These are phyloP conservation scores for Nakazawaea peltata DNA, from an alignment of 805 yeast species.

Conservation along the genomic window DNA sequence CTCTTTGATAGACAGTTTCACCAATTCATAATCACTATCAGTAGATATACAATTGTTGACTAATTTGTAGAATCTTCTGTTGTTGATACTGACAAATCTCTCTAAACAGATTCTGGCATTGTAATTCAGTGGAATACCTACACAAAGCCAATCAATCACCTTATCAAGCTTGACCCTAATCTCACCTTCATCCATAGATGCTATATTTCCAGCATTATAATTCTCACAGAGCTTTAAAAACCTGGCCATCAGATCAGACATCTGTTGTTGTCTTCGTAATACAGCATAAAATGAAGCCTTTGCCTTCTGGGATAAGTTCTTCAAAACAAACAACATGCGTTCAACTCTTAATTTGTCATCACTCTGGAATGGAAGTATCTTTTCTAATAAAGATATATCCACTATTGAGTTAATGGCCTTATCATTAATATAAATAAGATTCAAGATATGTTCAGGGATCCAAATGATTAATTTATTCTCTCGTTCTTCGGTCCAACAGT, in stretches of 20 bases:
- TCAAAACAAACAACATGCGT: constrained; percentile 42
- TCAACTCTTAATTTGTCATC: constrained; percentile 39
- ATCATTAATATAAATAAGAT: constrained; percentile 69
- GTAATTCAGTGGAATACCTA: constrained; percentile 44
- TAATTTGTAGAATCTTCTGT: constrained; percentile 50
- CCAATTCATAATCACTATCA: constrained; percentile 51
- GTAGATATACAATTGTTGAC: constrained; percentile 44
- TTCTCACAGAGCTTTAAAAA: constrained; percentile 42
- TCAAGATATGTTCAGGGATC: constrained; percentile 61
- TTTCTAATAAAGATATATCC: constrained; percentile 53
- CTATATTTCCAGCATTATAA: constrained; percentile 23
- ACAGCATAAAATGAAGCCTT: constrained; percentile 62
- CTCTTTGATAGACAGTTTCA: constrained; percentile 58
- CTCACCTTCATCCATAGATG: constrained; percentile 14
- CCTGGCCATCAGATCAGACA: constrained; percentile 41
- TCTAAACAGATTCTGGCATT: constrained; percentile 43
- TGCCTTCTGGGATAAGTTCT: constrained; percentile 47
- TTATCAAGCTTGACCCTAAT: constrained; percentile 35
- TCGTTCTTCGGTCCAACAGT: constrained; percentile 25
- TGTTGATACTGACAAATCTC: constrained; percentile 45
- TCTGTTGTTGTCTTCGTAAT: constrained; percentile 57
- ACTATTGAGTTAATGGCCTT: constrained; percentile 54
- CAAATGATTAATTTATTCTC: constrained; percentile 26
- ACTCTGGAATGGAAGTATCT: constrained; percentile 47
- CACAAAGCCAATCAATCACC: constrained; percentile 53